A percentile compares a stretch with the other conserved stretches of the same genome.
phyloP scores from a whole-genome alignment of 257 asterid genomes.

The Solanum dulcamara region DNA sequence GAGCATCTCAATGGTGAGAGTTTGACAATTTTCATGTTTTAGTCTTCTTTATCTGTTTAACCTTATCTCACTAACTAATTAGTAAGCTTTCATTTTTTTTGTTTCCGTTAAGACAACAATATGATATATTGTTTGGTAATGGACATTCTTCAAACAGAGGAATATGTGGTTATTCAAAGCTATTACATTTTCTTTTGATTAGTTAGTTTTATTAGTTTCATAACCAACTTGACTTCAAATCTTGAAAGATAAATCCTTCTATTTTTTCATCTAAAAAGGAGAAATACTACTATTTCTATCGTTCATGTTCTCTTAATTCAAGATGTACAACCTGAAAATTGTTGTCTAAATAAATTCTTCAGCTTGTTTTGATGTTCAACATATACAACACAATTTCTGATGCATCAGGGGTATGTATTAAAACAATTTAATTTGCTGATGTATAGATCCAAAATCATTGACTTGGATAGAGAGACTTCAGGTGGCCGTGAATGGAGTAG shows the following conservation, averaged over 20 bases:
- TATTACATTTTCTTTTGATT: background rate
- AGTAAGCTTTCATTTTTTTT: background rate
- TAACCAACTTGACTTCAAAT: background rate
- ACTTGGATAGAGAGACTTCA: constrained; percentile 30
- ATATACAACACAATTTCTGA: background rate
- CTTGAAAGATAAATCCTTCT: background rate
- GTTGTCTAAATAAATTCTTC: background rate
- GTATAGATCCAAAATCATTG: constrained; percentile 9
- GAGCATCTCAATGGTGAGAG: constrained; percentile 23
- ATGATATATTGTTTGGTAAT: background rate
- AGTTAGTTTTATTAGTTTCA: background rate
- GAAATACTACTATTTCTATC: background rate
- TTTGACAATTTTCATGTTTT: background rate
- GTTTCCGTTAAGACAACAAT: background rate
- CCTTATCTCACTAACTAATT: background rate
- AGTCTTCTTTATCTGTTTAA: background rate
- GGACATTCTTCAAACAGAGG: background rate
- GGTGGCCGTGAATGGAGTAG: constrained; percentile 24
- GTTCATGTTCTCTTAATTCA: background rate
- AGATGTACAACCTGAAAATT: background rate
- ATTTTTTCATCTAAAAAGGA: background rate
- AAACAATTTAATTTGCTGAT: background rate
- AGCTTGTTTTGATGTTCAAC: background rate
- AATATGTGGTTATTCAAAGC: background rate
- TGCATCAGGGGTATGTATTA: background rate